Percentiles rank a stretch among this genome's conserved stretches.
phyloP scores from a whole-genome alignment of 306 rosid genomes.

The Prunus davidiana region DNA sequence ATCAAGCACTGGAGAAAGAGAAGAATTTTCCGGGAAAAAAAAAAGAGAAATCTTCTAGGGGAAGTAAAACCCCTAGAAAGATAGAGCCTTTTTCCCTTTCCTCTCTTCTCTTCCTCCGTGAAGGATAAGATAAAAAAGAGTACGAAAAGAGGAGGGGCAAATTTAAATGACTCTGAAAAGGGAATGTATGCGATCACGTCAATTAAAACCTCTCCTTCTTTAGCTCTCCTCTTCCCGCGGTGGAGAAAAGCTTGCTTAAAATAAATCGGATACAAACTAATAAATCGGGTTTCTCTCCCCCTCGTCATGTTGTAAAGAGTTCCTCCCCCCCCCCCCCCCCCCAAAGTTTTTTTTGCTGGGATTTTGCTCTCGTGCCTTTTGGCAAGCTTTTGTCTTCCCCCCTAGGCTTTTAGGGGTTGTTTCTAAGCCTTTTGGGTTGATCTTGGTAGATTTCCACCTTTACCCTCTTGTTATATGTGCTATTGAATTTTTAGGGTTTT shows the following conservation, averaged over 20 bases:
- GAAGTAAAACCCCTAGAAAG: constrained; percentile 14
- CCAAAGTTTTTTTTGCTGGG: no score
- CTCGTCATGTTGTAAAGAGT: no score
- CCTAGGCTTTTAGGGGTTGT: no score
- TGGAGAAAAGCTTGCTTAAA: neutral
- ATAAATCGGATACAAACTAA: neutral
- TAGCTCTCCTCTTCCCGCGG: neutral
- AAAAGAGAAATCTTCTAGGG: constrained; percentile 1
- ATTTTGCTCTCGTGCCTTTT: no score
- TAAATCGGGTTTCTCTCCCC: no score
- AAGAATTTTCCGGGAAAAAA: neutral
- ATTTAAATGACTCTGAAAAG: neutral
- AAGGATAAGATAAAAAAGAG: neutral
- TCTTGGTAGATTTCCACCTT: no score
- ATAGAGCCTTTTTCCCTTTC: neutral
- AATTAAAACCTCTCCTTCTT: neutral
- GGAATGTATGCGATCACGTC: neutral
- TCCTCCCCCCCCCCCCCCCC: rapidly evolving
- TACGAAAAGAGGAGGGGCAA: neutral
- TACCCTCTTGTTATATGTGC: no score
- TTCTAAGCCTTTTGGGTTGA: no score
- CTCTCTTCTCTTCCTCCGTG: neutral
- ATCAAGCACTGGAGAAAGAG: neutral
- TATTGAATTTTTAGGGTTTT: no score
- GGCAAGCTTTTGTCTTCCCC: no score